Percentiles rank a stretch among this genome's conserved stretches.
Evolutionary conservation across 139 green algal species (phyloP).

Genomic region (Bryopsis sp.): DNA sequence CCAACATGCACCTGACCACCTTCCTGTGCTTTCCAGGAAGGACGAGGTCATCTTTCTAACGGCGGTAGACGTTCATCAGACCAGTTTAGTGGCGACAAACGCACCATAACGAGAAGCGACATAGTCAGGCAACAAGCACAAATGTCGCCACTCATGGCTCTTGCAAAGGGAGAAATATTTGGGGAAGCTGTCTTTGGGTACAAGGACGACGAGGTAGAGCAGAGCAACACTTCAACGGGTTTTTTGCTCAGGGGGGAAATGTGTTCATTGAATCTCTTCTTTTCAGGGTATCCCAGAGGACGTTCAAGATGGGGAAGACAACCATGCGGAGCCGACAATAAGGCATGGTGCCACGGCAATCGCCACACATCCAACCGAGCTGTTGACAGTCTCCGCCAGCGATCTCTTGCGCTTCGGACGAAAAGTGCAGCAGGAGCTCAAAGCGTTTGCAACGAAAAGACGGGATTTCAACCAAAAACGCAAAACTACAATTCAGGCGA

Average conservation of each 20-base stretch:
- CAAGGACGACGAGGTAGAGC: neutral
- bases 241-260: too few species aligned
- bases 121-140: neutral
- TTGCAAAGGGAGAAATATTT: neutral
- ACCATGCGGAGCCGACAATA: too few species aligned
- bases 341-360: too few species aligned
- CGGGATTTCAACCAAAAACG: neutral
- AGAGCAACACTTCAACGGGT: neutral
- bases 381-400: neutral
- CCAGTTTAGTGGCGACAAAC: too few species aligned
- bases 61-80: too few species aligned
- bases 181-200: neutral
- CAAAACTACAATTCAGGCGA: neutral
- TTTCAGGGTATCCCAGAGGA: too few species aligned
- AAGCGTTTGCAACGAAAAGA: neutral
- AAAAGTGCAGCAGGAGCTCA: neutral
- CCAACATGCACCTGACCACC: too few species aligned
- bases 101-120: too few species aligned
- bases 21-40: too few species aligned
- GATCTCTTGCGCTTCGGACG: neutral
- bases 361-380: neutral
- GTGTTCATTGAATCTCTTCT: too few species aligned
- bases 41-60: too few species aligned
- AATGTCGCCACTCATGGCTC: neutral
- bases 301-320: too few species aligned